Evolutionary conservation across 805 yeast genomes (phyloP).

Genomic region (Kluyveromyces dobzhanskii): DNA sequence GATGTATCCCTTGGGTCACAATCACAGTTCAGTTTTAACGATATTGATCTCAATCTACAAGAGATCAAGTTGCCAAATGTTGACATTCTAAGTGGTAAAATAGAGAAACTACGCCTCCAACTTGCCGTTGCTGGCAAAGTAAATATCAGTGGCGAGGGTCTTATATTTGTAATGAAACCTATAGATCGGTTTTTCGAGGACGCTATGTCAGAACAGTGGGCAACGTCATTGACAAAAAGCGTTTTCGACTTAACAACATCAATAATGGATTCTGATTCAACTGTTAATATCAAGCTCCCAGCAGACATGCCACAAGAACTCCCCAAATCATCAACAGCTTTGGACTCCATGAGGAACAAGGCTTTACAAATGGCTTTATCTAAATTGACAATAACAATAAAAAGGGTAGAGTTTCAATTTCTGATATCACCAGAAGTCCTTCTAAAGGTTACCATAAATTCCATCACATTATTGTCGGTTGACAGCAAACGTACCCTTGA

Average conservation of each 20-base stretch:
- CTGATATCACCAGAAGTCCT: slow-evolving; percentile 38
- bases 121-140: slow-evolving; percentile 70
- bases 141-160: slow-evolving; percentile 45
- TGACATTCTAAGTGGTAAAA: slow-evolving; percentile 50
- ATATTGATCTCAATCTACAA: slow-evolving; percentile 66
- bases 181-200: slow-evolving; percentile 25
- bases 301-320: slow-evolving; percentile 5
- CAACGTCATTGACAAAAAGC: slow-evolving; percentile 58
- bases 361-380: slow-evolving; percentile 64
- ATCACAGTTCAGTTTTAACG: slow-evolving; percentile 42
- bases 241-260: slow-evolving; percentile 64
- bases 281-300: slow-evolving; percentile 10
- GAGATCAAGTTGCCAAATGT: slow-evolving; percentile 60
- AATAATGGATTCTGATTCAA: slow-evolving; percentile 21
- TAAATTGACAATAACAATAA: slow-evolving; percentile 44
- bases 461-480: slow-evolving; percentile 5
- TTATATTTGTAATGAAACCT: slow-evolving; percentile 33
- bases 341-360: slow-evolving; percentile 50
- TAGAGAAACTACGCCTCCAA: slow-evolving; percentile 45
- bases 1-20: slow-evolving; percentile 68
- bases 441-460: slow-evolving; percentile 25
- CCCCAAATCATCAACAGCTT: slow-evolving; percentile 14
- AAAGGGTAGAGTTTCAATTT: slow-evolving; percentile 39
- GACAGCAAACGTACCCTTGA: not conserved
- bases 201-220: slow-evolving; percentile 13